Conservation (phyloP, 495 filamentous ascomycete genomes). For the Neurospora cerealis region DNA sequence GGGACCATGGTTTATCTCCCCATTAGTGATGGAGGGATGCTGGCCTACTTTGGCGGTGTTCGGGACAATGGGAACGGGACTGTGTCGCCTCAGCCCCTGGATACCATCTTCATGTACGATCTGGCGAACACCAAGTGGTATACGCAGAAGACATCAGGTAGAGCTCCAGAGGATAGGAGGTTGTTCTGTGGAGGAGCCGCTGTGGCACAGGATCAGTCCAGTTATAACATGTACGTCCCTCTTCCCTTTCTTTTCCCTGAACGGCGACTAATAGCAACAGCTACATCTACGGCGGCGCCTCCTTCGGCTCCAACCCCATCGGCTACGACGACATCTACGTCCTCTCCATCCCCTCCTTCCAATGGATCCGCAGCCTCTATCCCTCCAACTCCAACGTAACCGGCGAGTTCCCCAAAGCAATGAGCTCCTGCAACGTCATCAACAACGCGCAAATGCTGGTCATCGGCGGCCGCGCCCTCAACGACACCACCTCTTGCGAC, state of each 20-base stretch:
- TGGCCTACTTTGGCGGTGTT: slow-evolving; percentile 15
- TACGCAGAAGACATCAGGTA: slow-evolving; percentile 6
- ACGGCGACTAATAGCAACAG: no score
- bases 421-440: slow-evolving; percentile 12
- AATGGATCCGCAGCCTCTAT: slow-evolving; percentile 13
- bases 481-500: slow-evolving; percentile 11
- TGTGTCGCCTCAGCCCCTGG: slow-evolving; percentile 3
- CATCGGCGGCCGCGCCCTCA: slow-evolving; percentile 8
- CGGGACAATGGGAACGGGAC: slow-evolving; percentile 12
- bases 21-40: slow-evolving; percentile 12
- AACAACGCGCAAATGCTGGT: slow-evolving; percentile 13
- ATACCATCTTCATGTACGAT: slow-evolving; percentile 15
- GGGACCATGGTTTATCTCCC: slow-evolving; percentile 17
- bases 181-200: slow-evolving; percentile 14
- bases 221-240: slow-evolving; percentile 13
- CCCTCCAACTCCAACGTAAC: slow-evolving; percentile 6
- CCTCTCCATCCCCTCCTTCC: slow-evolving; percentile 14
- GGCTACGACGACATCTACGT: slow-evolving; percentile 18
- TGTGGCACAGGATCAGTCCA: slow-evolving; percentile 14
- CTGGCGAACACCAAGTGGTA: slow-evolving; percentile 14
- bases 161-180: slow-evolving; percentile 3
- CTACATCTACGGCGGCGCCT: slow-evolving; percentile 16
- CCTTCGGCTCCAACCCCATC: slow-evolving; percentile 4
- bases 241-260: no score
- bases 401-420: slow-evolving; percentile 6